Percentiles rank a stretch among this genome's conserved stretches.
Evolutionary conservation across 2,329 filamentous ascomycete species (phyloP).

Genomic region (Neophaeococcomyces aloes): DNA sequence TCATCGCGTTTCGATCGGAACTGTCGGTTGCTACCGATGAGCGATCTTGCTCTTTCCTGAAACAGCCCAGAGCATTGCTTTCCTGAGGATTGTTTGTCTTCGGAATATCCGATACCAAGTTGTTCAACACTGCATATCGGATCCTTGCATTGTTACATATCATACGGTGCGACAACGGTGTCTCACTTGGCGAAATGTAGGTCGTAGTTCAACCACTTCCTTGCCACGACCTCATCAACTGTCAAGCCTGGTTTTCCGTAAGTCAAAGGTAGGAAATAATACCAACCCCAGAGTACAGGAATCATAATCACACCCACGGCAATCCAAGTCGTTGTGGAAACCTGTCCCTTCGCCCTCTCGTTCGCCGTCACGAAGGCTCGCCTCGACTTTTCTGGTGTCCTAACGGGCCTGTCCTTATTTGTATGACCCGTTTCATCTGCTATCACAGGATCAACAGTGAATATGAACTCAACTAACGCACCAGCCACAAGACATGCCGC

Average conservation of each 20-base stretch:
- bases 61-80: too few species aligned
- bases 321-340: conserved; percentile 66
- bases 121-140: conserved; percentile 1
- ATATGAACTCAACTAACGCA: conserved; percentile 87
- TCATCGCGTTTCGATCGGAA: too few species aligned
- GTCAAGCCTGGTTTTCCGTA: conserved; percentile 86
- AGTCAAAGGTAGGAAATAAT: conserved; percentile 88
- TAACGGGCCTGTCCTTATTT: conserved; percentile 24
- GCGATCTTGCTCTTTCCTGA: too few species aligned
- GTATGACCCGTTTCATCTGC: conserved; percentile 30
- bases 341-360: conserved; percentile 71
- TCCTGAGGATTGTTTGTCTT: too few species aligned
- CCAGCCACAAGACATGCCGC: conserved; percentile 84
- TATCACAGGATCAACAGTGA: conserved; percentile 69
- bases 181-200: conserved; percentile 93
- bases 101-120: not conserved
- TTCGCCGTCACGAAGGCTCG: conserved; percentile 63
- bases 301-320: conserved; percentile 60
- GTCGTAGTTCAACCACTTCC: conserved; percentile 96
- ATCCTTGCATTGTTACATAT: not conserved
- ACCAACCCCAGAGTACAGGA: conserved; percentile 65
- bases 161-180: not conserved
- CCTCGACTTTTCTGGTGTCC: conserved; percentile 33
- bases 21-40: too few species aligned
- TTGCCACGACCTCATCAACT: conserved; percentile 59